These are phyloP conservation scores for Daldinia childiae DNA, from an alignment of 495 filamentous ascomycete genomes.

Conservation along the genomic window DNA sequence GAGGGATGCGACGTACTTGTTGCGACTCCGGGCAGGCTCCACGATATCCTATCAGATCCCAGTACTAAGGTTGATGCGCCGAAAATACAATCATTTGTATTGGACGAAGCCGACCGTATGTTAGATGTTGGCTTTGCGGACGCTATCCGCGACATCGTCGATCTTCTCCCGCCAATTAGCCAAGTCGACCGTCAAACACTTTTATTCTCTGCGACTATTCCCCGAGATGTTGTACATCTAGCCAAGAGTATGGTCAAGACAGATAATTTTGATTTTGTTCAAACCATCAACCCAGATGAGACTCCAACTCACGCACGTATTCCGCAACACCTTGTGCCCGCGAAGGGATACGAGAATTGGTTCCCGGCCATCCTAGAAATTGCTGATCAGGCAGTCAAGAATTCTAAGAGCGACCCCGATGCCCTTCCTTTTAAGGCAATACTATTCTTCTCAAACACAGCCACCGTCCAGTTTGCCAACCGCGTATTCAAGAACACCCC, in stretches of 20 bases:
- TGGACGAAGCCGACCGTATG: conserved; percentile 95
- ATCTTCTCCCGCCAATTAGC: conserved; percentile 67
- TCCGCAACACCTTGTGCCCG: conserved; percentile 75
- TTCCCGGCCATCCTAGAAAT: conserved; percentile 82
- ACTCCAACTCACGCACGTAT: conserved; percentile 83
- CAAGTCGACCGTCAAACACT: conserved; percentile 82
- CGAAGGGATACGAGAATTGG: conserved; percentile 76
- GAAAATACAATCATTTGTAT: conserved; percentile 78
- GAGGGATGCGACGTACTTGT: conserved; percentile 90
- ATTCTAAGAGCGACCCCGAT: conserved; percentile 44
- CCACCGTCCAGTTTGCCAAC: conserved; percentile 70
- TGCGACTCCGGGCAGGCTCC: conserved; percentile 88
- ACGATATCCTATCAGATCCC: conserved; percentile 82
- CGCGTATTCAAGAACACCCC: conserved; percentile 61
- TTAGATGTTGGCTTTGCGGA: conserved; percentile 89
- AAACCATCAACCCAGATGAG: conserved; percentile 83
- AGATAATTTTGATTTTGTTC: conserved; percentile 78
- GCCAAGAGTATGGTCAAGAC: conserved; percentile 65
- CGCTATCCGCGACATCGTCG: conserved; percentile 76
- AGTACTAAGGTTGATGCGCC: conserved; percentile 73
- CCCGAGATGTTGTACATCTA: conserved; percentile 79
- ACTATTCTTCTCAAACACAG: conserved; percentile 84
- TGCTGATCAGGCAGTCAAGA: conserved; percentile 62
- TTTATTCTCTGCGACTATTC: conserved; percentile 93
- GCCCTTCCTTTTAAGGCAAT: conserved; percentile 88